Base-by-base conservation (phyloP, 345 rosid species). In the Acer campestre region DNA sequence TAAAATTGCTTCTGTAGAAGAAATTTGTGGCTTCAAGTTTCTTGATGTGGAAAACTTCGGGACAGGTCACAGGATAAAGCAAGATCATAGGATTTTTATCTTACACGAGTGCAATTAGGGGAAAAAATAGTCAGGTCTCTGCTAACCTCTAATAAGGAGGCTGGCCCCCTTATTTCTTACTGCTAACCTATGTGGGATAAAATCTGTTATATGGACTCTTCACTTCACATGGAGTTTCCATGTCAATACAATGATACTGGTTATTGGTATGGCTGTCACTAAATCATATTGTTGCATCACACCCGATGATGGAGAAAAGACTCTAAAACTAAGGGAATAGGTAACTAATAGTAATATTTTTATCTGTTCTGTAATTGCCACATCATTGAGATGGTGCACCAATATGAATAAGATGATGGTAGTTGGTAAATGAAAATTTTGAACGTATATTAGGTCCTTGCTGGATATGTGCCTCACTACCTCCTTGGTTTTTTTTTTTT, bases 1-100 rank as follows among this genome's bases (percentile, higher is more conserved):
- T 22, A 10, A 23, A 42, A 7, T 7, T 22, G 27, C 66, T 73
- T 65, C 10, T 16, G 63, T 22, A 17, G n/a, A 46, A 20, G 22
- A 62, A 61, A 44, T 73, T 61, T 44, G 2, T 4, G 59, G 38
- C 42, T 17, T 27, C 67, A 72, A 73, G 42, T 73, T 44, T 61
- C 40, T 44, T 48, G 53, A 44, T 62, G 55, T 62, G 10, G 55
- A 25, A 61, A 61, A 44, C n/a, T 9, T 73, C 10, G 8, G 63
- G 63, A 59, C 63, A 59, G 62, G 63, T 59, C 58, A 20, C 18
- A 46, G 23, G 25, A 40, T 40, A 22, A 23, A 73, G 48, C 25
- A 38, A 5, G 67, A 12, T 51, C 1, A 23, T 70, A 49, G 42
- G 25, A 25, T 29, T 6, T 14, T 13, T 27, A 51, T 17, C 61